These are phyloP conservation scores for Tephrocybe sp. DNA, from an alignment of 768 basidiomycete genomes.

Conservation along the genomic window DNA sequence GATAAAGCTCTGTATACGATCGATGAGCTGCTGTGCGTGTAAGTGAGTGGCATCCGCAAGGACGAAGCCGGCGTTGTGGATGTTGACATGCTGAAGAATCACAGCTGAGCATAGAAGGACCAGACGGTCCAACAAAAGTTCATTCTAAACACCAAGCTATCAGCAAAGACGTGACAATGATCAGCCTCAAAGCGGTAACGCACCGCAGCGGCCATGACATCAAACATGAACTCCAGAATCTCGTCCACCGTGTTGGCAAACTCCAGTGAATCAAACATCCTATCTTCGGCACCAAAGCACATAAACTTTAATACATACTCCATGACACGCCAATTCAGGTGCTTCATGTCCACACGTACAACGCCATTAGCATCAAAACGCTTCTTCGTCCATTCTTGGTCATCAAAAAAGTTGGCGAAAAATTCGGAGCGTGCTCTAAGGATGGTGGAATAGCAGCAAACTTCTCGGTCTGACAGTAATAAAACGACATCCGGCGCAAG, in stretches of 20 bases:
- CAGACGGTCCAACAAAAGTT: conserved; percentile 84
- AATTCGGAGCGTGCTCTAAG: conserved; percentile 83
- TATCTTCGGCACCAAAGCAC: conserved; percentile 66
- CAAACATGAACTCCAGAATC: conserved; percentile 82
- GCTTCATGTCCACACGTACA: conserved; percentile 65
- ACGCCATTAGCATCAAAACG: conserved; percentile 53
- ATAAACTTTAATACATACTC: conserved; percentile 71
- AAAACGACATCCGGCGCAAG: conserved; percentile 69
- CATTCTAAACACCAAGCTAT: conserved; percentile 50
- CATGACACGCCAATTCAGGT: conserved; percentile 74
- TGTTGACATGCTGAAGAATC: conserved; percentile 62
- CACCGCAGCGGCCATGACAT: conserved; percentile 83
- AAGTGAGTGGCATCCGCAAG: conserved; percentile 81
- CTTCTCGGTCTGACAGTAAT: conserved; percentile 59
- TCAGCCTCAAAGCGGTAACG: conserved; percentile 20
- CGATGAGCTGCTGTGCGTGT: conserved; percentile 64
- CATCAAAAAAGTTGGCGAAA: conserved; percentile 81
- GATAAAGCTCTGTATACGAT: conserved; percentile 77
- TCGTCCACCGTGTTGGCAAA: conserved; percentile 66
- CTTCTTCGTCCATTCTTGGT: conserved; percentile 73
- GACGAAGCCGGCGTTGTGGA: conserved; percentile 76
- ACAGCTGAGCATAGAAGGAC: conserved; percentile 79
- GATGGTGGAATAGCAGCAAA: conserved; percentile 68
- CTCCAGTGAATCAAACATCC: conserved; percentile 71
- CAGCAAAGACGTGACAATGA: background rate